Evolutionary conservation across 257 asterid genomes (phyloP).

Genomic region (Solanum pinnatisectum): DNA sequence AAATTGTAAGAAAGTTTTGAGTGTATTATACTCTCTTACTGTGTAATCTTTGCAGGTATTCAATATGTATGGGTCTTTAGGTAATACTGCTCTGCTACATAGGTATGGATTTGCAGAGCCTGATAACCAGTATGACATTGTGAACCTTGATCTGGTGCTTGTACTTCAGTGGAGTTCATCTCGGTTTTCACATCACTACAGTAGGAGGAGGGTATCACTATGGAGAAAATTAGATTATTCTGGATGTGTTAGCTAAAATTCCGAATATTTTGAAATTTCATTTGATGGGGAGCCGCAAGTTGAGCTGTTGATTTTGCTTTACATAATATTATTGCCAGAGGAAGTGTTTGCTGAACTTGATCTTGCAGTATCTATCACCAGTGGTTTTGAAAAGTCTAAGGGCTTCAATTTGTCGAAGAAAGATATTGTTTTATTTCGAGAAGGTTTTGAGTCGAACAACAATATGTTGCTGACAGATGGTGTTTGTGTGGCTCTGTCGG

Average conservation of each 20-base stretch:
- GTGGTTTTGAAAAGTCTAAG: conserved; percentile 10
- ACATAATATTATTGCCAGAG: conserved; percentile 59
- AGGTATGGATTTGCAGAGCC: conserved; percentile 88
- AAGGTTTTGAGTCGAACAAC: conserved; percentile 27
- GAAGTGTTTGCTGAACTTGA: no score
- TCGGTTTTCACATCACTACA: conserved; percentile 48
- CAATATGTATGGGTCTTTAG: conserved; percentile 72
- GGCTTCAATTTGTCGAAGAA: conserved; percentile 9
- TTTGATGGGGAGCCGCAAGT: conserved; percentile 71
- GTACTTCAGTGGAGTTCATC: conserved; percentile 71
- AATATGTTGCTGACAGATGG: conserved; percentile 33
- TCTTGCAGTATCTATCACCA: conserved; percentile 21
- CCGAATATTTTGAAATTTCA: conserved; percentile 76
- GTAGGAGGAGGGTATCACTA: no score
- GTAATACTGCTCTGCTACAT: conserved; percentile 94
- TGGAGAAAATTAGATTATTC: conserved; percentile 71
- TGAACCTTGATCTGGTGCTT: conserved; percentile 71
- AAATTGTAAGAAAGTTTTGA: background rate
- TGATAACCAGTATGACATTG: conserved; percentile 71
- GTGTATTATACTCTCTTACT: background rate
- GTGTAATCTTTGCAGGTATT: conserved; percentile 45
- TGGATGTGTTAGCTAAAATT: conserved; percentile 52
- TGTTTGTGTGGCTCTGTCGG: conserved; percentile 49
- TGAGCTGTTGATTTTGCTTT: conserved; percentile 59
- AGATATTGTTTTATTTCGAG: conserved; percentile 6